Base-by-base conservation (phyloP, 345 rosid species). In the Lenwebbia sp. region DNA sequence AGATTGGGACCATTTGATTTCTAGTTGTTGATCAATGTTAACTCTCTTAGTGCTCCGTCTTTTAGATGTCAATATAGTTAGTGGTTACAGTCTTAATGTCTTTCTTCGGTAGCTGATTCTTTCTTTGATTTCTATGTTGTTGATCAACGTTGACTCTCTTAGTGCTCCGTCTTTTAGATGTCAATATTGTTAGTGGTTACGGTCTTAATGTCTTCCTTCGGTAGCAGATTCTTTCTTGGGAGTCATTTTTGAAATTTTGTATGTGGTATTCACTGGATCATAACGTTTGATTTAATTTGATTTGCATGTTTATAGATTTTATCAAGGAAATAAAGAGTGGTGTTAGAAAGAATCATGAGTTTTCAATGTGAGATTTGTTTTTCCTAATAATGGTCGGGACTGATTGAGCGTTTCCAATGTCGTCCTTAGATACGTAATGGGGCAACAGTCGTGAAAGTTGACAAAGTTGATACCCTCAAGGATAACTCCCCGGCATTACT, bases 401-500 rank as follows among this genome's bases (percentile, higher is more conserved):
- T 65, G 76, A 65, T 28, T 33, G 49, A 47, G 15, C 50, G 25
- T 58, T 50, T 82, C 37, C 76, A 75, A 75, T 51, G 85, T 86
- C 44, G 30, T 65, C 10, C 44, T 89, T 91, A 97, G 99, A 88
- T 94, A 75, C 96, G 91, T 28, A 92, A 95, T 84, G 98, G 98
- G 87, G 98, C 99, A 37, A 96, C 99, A 14, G 92, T 93, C 88
- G 92, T 97, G 62, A 95, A 94, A 92, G 91, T 97, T 82, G 99
- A 97, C 93, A 97, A 94, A 92, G 82, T 97, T 40, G 87, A 93
- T 87, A 60, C 93, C 83, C 86, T 76, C 86, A 94, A 94, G 93
- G 98, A 96, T 89, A 92, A 89, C 60, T 94, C 98, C 74, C 99
- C 99, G 22, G 98, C 99, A 87, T 88, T 97, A 86, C 90, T 94